Base-by-base conservation (phyloP, 106 monocot genomes). In the Allium fistulosum region DNA sequence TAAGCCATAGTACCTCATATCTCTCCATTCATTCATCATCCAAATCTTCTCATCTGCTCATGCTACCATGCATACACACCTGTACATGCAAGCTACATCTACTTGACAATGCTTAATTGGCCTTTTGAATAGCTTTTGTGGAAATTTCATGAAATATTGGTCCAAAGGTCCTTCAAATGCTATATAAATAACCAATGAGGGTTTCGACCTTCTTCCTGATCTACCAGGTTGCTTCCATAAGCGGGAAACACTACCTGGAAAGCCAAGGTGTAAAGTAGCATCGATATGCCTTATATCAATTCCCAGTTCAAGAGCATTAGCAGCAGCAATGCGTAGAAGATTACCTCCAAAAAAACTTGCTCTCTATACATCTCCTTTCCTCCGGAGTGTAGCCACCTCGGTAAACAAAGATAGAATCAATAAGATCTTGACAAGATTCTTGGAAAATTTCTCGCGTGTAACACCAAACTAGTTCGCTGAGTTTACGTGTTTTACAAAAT, bases 161-260 rank as follows among this genome's bases (percentile, higher is more conserved):
- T 97, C 97, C 55, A 97, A 66, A n/a, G 97, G 92, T 11, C 97
- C 88, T 61, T 92, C 92, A 79, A 97, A 92, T 66, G 92, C 97
- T 81, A 97, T 74, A 81, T 89, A 97, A 9, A 97, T 61, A n/a
- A 91, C 82, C 48, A 97, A 58, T 60, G 92, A 97, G 45, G 75
- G 82, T 63, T 62, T 87, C 13, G 67, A 70, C 74, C 92, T 81
- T 78, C 97, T 80, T 59, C 97, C 97, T 51, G 92, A 92, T 77
- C 97, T 86, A 70, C 97, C 97, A 77, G 97, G 92, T 87, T 97
- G 97, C 58, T 97, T 92, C 97, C 97, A 92, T 62, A 97, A 80
- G 82, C 91, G 92, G 26, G 97, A 81, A 82, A 92, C 60, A 61
- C 79, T 92, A 66, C 97, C 97, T 46, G 92, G 97, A 79, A 97